Evolutionary conservation across 768 basidiomycete genomes (phyloP).

Genomic region (Rhizopogon salebrosus): DNA sequence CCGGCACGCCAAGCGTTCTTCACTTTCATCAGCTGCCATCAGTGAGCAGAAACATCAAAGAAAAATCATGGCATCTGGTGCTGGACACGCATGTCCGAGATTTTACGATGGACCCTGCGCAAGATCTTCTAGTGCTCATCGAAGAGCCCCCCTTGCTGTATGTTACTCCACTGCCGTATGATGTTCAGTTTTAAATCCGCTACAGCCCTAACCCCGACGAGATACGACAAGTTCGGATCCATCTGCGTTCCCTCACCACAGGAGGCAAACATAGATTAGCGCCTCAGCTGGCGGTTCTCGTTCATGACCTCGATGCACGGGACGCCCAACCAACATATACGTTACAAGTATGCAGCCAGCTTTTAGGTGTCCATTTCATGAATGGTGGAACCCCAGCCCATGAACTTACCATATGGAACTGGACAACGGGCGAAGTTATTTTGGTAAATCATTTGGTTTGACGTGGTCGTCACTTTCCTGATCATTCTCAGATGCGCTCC

Average conservation of each 20-base stretch:
- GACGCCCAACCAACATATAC: constrained; percentile 30
- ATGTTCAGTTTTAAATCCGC: background rate
- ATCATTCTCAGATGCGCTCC: constrained; percentile 16
- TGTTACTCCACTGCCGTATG: constrained; percentile 10
- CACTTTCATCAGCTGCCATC: constrained; percentile 48
- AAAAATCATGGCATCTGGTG: constrained; percentile 39
- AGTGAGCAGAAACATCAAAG: constrained; percentile 38
- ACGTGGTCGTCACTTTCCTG: background rate
- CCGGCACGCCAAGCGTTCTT: constrained; percentile 22
- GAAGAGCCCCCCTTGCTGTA: constrained; percentile 33
- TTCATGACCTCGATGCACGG: constrained; percentile 15
- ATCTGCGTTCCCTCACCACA: constrained; percentile 41
- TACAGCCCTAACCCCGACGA: constrained; percentile 3
- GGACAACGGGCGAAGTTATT: constrained; percentile 50
- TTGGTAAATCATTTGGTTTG: constrained; percentile 34
- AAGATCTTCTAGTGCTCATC: constrained; percentile 55
- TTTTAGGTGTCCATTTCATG: constrained; percentile 45
- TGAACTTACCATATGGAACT: constrained; percentile 60
- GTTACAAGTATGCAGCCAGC: constrained; percentile 53
- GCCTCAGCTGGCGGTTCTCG: constrained; percentile 26
- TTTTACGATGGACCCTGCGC: constrained; percentile 61
- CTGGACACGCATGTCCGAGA: constrained; percentile 40
- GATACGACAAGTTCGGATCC: constrained; percentile 23
- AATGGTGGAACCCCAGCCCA: constrained; percentile 28
- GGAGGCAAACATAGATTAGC: constrained; percentile 44